Conservation (phyloP, 202 grass and related monocot genomes). For the Cymbopogon flexuosus region DNA sequence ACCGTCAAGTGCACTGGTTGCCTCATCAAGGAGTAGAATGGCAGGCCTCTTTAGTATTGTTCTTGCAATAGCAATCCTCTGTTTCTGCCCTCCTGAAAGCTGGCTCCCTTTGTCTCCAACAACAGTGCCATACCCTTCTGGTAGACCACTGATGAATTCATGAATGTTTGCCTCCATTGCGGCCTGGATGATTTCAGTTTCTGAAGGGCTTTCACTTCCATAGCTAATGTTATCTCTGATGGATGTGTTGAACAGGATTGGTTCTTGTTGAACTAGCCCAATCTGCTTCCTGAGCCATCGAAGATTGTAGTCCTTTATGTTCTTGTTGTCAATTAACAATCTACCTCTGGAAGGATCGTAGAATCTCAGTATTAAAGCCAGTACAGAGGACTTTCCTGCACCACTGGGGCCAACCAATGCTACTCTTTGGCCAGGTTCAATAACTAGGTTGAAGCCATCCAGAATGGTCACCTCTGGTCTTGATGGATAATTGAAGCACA, state of each 20-base stretch:
- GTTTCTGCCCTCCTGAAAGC: slow-evolving; percentile 59
- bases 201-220: slow-evolving; percentile 38
- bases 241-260: slow-evolving; percentile 53
- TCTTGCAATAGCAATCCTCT: slow-evolving; percentile 54
- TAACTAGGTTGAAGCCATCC: slow-evolving; percentile 40
- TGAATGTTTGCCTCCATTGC: slow-evolving; percentile 55
- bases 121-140: slow-evolving; percentile 45
- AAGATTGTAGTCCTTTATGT: slow-evolving; percentile 55
- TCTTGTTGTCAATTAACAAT: slow-evolving; percentile 38
- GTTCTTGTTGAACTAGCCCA: slow-evolving; percentile 64
- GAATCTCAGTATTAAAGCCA: slow-evolving; percentile 53
- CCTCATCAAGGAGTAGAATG: slow-evolving; percentile 62
- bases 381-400: slow-evolving; percentile 53
- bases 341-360: slow-evolving; percentile 45
- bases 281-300: slow-evolving; percentile 52
- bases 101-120: slow-evolving; percentile 66
- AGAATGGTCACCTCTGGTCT: slow-evolving; percentile 46
- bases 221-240: slow-evolving; percentile 69
- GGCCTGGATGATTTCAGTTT: slow-evolving; percentile 50
- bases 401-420: slow-evolving; percentile 61
- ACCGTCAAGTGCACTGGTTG: slow-evolving; percentile 56
- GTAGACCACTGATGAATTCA: slow-evolving; percentile 54
- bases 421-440: slow-evolving; percentile 42
- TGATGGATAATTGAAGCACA: slow-evolving; percentile 55
- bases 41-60: slow-evolving; percentile 46